Evolutionary conservation across 1,284 basidiomycete genomes (phyloP), one percentile per base, ranked within the genome.

Genomic region (Retiboletus flavoniger): DNA sequence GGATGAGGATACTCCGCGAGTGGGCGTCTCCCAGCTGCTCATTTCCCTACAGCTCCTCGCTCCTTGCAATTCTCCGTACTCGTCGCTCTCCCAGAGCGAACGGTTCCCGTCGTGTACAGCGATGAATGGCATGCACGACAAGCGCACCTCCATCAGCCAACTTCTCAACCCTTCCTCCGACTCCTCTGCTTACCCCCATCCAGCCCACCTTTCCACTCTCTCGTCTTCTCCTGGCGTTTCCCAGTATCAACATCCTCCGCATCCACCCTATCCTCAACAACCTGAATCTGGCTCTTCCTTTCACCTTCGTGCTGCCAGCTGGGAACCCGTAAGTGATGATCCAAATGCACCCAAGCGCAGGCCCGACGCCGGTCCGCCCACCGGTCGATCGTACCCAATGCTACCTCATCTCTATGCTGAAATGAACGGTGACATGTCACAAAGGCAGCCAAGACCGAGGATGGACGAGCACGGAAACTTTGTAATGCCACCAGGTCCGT

Each of bases 71-170:
- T 56, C 51, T 46, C 44, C 40, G 59, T 59, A 35, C 31, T 42
- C 38, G 42, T 39, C 40, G 34, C 60, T 26, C 52, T 53, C 47
- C 28, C 55, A 45, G 47, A 39, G 49, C 47, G 45, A 57, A 38
- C 50, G 43, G 54, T 54, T 59, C 24, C 47, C 54, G 46, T 55
- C 57, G 57, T 59, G 47, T 51, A 10, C 55, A 59, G 63, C 67
- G 56, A 79, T 78, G 77, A 77, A 79, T 56, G 67, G 67, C 59
- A 64, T 79, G 57, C 77, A 80, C 51, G 78, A 80, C 64, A 80
- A 78, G 62, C 77, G 79, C 41, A 80, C 79, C 10, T 79, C 78
- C 51, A 79, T 80, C 66, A 75, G 71, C 60, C 75, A 80, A 56
- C 75, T 79, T n/a, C 76, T 79, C 62, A 79, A 79, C 57, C 77